phyloP scores from a whole-genome alignment of 768 basidiomycete genomes.

The Wakefieldia striispora region DNA sequence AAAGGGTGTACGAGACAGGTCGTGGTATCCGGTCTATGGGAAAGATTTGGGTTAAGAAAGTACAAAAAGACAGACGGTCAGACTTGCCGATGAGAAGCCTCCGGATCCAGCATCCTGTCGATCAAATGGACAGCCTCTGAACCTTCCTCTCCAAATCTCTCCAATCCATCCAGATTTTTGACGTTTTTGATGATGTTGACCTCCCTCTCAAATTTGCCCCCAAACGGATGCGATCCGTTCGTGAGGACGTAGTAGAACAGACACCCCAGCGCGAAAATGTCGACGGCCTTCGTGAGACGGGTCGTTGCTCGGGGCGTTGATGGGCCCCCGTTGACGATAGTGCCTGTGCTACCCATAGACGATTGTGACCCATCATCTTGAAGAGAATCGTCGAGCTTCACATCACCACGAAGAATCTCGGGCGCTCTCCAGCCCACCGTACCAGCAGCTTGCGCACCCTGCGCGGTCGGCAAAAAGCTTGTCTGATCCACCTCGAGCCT shows the following conservation, averaged over 20 bases:
- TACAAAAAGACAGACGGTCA: neutral
- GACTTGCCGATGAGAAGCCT: constrained; percentile 71
- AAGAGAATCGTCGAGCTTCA: constrained; percentile 79
- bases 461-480: constrained; percentile 89
- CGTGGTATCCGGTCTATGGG: constrained; percentile 76
- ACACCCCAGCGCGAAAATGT: constrained; percentile 95
- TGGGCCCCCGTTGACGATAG: constrained; percentile 33
- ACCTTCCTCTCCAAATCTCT: constrained; percentile 89
- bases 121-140: constrained; percentile 88
- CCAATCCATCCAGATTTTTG: constrained; percentile 67
- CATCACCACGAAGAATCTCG: constrained; percentile 91
- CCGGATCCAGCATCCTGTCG: constrained; percentile 69
- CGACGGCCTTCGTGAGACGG: constrained; percentile 89
- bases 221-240: constrained; percentile 90
- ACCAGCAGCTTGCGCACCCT: constrained; percentile 86
- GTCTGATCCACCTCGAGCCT: constrained; percentile 95
- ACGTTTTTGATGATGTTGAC: constrained; percentile 86
- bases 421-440: constrained; percentile 98
- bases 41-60: constrained; percentile 3
- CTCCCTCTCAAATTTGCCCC: constrained; percentile 90
- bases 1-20: constrained; percentile 90
- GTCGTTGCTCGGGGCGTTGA: constrained; percentile 39
- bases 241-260: constrained; percentile 92
- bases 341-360: constrained; percentile 63
- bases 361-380: constrained; percentile 64